phyloP scores from a whole-genome alignment of 2,329 filamentous ascomycete species.

The Ophiostoma sp. region DNA sequence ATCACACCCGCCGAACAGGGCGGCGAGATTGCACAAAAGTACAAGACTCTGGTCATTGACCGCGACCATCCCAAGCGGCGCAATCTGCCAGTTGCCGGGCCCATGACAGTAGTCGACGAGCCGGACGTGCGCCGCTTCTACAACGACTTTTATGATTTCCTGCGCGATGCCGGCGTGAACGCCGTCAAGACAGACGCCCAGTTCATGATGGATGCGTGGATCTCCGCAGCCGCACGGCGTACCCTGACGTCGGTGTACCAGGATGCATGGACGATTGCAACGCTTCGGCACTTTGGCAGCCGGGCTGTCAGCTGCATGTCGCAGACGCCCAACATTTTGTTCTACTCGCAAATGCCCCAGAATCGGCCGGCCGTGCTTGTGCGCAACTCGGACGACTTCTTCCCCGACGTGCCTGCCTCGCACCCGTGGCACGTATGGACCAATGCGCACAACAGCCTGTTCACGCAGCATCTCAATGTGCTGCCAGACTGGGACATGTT shows the following conservation, averaged over 20 bases:
- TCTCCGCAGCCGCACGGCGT: slow-evolving; percentile 62
- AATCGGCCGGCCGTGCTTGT: slow-evolving; percentile 68
- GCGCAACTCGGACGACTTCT: slow-evolving; percentile 89
- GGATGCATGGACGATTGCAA: slow-evolving; percentile 77
- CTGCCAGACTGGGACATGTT: slow-evolving; percentile 79
- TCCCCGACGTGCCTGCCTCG: slow-evolving; percentile 70
- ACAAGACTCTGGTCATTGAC: slow-evolving; percentile 64
- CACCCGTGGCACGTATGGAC: slow-evolving; percentile 95
- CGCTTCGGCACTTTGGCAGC: slow-evolving; percentile 69
- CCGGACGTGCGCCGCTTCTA: slow-evolving; percentile 75
- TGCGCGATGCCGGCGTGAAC: slow-evolving; percentile 68
- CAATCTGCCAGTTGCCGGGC: slow-evolving; percentile 51
- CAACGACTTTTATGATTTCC: slow-evolving; percentile 83
- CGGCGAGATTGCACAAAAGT: slow-evolving; percentile 68
- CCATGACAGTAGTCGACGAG: slow-evolving; percentile 67
- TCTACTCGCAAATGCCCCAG: slow-evolving; percentile 74
- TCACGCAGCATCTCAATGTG: slow-evolving; percentile 79
- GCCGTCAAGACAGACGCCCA: slow-evolving; percentile 92
- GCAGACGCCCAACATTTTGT: slow-evolving; percentile 77
- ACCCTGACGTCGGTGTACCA: slow-evolving; percentile 70
- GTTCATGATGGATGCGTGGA: slow-evolving; percentile 76
- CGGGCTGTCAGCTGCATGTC: slow-evolving; percentile 93
- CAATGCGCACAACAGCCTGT: slow-evolving; percentile 81
- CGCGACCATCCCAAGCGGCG: slow-evolving; percentile 45
- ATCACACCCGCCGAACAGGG: slow-evolving; percentile 54